Base-by-base conservation (phyloP, 202 grass and related monocot genomes). In the Panicum virgatum region DNA sequence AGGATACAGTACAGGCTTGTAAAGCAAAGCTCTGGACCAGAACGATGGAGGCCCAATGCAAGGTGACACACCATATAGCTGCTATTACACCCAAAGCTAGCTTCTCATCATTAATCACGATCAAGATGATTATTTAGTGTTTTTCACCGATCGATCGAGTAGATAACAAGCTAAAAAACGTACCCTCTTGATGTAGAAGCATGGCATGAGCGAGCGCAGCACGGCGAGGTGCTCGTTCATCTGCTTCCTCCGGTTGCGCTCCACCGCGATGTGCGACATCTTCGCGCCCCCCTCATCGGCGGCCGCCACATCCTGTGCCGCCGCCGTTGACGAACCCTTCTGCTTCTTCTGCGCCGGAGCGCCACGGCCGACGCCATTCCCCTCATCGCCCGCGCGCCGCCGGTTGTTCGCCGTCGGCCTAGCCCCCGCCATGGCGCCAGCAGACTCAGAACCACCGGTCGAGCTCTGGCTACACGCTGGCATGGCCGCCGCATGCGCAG, bases 241-340 rank as follows among this genome's bases (percentile, higher is more conserved):
- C 83, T 89, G 89, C 89, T 94, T 94, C 86, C 92, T 86, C 76
- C 92, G 89, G 82, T 92, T 92, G 25, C 89, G 86, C 92, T 94
- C 92, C n/a, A 94, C 92, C 27, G 89, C 62, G 32, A 94, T 92
- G 69, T 94, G 92, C 51, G 87, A 90, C 2, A 79, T 73, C 88
- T 90, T 83, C 40, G 25, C 45, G 14, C 18, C 64, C 27, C 59
- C 60, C 1, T 22, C 76, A 14, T 84, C 78, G 5, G 5, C 30
- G 2, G 16, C 56, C 14, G 22, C 56, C 14, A 18, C 34, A 14
- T 48, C 71, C 12, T 44, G 30, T 5, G 15, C 9, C 43, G 26
- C 29, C 15, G 73, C 54, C 20, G 29, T 30, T 11, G 69, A 42
- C 29, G 44, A 73, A 22, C 57, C 66, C 86, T 91, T 94, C 6